Percentiles rank a stretch among this genome's conserved stretches.
These are phyloP conservation scores for Chaetomium olivaceum DNA, from an alignment of 2,329 filamentous ascomycete species.

Conservation along the genomic window DNA sequence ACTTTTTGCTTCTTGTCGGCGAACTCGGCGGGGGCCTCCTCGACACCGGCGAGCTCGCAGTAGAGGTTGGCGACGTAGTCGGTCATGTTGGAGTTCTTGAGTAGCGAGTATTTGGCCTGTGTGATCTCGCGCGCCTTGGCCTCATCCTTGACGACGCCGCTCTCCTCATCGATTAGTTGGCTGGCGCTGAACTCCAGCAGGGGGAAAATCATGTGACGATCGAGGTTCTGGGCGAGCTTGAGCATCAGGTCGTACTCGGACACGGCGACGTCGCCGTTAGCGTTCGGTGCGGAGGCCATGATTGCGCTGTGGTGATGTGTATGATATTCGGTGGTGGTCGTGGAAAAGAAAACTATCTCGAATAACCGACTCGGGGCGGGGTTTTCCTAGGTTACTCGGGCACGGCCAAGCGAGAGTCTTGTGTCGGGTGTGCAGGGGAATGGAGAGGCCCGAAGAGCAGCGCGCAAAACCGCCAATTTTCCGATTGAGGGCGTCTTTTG, in stretches of 20 bases:
- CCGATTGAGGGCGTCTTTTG: constrained; percentile 28
- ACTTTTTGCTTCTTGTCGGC: constrained; percentile 87
- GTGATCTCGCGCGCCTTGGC: constrained; percentile 68
- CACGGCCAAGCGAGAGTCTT: constrained; percentile 16
- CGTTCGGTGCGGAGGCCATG: constrained; percentile 34
- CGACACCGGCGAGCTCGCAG: constrained; percentile 80
- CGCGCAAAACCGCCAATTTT: constrained; percentile 31
- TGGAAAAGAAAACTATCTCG: constrained; percentile 9
- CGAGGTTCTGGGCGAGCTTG: constrained; percentile 86
- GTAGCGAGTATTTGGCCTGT: constrained; percentile 85
- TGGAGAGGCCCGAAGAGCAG: constrained; percentile 13
- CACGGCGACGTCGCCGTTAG: constrained; percentile 41
- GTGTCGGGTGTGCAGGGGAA: constrained; percentile 18
- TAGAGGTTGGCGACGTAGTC: constrained; percentile 94
- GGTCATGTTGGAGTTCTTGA: constrained; percentile 98
- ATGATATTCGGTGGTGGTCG: constrained; percentile 40
- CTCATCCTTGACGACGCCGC: constrained; percentile 52
- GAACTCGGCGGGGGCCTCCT: constrained; percentile 80
- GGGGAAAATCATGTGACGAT: constrained; percentile 94
- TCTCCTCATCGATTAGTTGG: constrained; percentile 73
- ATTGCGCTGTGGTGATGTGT: constrained; percentile 39
- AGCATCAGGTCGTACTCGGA: constrained; percentile 62
- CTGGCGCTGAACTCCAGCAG: constrained; percentile 88
- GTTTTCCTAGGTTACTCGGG: neutral
- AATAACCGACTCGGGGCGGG: constrained; percentile 1